Percentiles rank a stretch among this genome's conserved stretches.
Evolutionary conservation across 371 early-diverging fungal species (phyloP).

Genomic region (Syncephalastrum racemosum): DNA sequence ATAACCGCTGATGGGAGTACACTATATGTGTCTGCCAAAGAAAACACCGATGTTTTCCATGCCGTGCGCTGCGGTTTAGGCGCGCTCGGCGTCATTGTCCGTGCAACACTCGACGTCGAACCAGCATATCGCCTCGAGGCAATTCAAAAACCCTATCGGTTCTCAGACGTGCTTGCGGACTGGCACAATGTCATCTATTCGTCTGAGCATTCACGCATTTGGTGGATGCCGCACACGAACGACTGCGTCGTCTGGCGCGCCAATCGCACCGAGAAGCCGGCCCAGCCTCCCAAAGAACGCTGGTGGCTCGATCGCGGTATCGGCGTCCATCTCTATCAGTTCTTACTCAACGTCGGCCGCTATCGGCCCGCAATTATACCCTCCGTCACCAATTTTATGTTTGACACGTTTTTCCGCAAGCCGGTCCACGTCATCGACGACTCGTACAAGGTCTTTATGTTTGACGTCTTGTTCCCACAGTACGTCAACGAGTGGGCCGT

Average conservation of each 20-base stretch:
- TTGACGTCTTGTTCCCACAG: conserved; percentile 84
- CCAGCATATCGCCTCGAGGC: conserved; percentile 69
- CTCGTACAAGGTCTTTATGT: conserved; percentile 76
- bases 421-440: conserved; percentile 59
- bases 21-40: conserved; percentile 47
- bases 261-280: conserved; percentile 58
- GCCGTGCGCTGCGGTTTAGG: conserved; percentile 80
- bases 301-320: conserved; percentile 56
- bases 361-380: conserved; percentile 64
- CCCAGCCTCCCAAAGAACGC: conserved; percentile 19
- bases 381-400: conserved; percentile 55
- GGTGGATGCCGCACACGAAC: conserved; percentile 88
- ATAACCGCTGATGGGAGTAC: conserved; percentile 58
- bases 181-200: conserved; percentile 58
- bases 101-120: conserved; percentile 72
- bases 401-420: conserved; percentile 43
- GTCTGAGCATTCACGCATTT: conserved; percentile 79
- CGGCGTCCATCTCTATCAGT: conserved; percentile 68
- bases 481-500: conserved; percentile 89
- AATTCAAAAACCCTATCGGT: conserved; percentile 64
- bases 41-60: conserved; percentile 57
- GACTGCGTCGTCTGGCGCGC: conserved; percentile 78
- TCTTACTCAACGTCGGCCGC: conserved; percentile 62
- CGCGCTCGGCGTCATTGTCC: conserved; percentile 73
- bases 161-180: conserved; percentile 57